phyloP scores from a whole-genome alignment of 495 filamentous ascomycete species.

The Penicillium silybi region DNA sequence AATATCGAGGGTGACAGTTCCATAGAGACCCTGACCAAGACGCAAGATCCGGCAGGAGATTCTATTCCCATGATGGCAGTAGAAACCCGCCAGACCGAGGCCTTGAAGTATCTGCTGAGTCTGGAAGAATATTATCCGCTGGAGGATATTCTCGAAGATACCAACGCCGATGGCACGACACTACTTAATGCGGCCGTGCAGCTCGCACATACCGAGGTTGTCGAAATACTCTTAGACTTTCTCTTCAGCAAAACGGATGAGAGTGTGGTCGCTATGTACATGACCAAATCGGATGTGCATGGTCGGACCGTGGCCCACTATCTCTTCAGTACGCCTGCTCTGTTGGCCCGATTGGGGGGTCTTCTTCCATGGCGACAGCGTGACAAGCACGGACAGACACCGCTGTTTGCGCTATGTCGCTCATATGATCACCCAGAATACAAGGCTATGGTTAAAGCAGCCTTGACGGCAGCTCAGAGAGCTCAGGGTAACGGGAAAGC shows the following conservation, averaged over 20 bases:
- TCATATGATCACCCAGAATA: slow-evolving; percentile 95
- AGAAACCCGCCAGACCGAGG: slow-evolving; percentile 65
- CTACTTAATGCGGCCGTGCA: slow-evolving; percentile 94
- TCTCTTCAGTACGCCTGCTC: slow-evolving; percentile 83
- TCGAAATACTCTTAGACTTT: slow-evolving; percentile 70
- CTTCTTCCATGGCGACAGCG: slow-evolving; percentile 83
- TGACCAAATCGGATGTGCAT: slow-evolving; percentile 71
- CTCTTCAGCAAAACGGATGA: slow-evolving; percentile 51
- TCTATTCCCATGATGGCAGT: slow-evolving; percentile 97
- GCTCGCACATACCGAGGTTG: slow-evolving; percentile 66
- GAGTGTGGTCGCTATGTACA: slow-evolving; percentile 57
- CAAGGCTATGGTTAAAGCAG: slow-evolving; percentile 74
- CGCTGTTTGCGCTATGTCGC: slow-evolving; percentile 87
- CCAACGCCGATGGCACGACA: slow-evolving; percentile 83
- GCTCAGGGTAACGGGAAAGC: slow-evolving; percentile 73
- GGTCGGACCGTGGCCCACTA: slow-evolving; percentile 92
- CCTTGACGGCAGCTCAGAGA: slow-evolving; percentile 66
- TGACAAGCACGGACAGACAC: slow-evolving; percentile 96
- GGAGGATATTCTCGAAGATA: slow-evolving; percentile 70
- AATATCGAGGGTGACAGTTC: slow-evolving; percentile 82
- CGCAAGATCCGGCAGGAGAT: slow-evolving; percentile 75
- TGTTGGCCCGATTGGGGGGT: slow-evolving; percentile 70
- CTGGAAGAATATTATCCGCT: slow-evolving; percentile 69
- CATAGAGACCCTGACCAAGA: slow-evolving; percentile 74
- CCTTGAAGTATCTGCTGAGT: slow-evolving; percentile 72